Evolutionary conservation across 148 eudicot genomes (phyloP).

Genomic region (Limonium bicolor): DNA sequence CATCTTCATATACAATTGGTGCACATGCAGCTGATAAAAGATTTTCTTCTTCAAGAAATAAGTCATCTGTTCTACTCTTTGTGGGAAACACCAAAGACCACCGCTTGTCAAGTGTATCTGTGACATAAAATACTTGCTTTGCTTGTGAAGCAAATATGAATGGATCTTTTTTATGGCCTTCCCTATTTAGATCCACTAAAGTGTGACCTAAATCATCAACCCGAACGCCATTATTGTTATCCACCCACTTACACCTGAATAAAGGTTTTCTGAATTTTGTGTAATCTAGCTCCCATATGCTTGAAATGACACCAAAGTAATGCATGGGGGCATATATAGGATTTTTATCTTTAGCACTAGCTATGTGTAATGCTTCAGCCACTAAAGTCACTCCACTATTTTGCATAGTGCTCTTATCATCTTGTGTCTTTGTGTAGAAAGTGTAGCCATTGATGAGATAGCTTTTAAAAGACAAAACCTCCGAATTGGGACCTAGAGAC

Average conservation of each 20-base stretch:
- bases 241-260: not conserved
- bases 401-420: not conserved
- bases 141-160: no score
- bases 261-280: not conserved
- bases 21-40: no score
- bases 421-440: not conserved
- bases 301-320: no score
- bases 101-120: no score
- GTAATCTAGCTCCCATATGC: no score
- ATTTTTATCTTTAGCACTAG: not conserved
- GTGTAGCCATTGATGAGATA: not conserved
- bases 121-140: no score
- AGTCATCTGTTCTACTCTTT: no score
- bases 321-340: not conserved
- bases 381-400: constrained; percentile 4
- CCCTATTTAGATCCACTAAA: no score
- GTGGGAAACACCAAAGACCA: no score
- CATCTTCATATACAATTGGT: no score
- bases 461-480: not conserved
- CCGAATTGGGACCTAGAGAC: not conserved
- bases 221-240: not conserved
- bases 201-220: not conserved
- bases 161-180: no score
- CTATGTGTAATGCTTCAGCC: not conserved
- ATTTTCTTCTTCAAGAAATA: no score